Base-by-base conservation (phyloP, 148 eudicot species). In the Heliosperma pusillum region DNA sequence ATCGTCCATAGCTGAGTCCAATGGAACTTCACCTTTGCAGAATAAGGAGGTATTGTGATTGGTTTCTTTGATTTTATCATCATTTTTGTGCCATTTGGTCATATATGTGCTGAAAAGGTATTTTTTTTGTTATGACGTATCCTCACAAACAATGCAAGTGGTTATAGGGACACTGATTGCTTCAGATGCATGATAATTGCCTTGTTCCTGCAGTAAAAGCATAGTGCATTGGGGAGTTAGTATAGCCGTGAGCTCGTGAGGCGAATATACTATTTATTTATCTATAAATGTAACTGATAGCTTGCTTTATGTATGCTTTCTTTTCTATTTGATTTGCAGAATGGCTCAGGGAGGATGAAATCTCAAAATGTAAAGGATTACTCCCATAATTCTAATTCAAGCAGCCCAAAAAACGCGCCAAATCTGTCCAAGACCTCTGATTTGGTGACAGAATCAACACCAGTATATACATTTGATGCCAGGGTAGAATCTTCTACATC, bases 1-100 rank as follows among this genome's bases (percentile, higher is more conserved):
- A 80, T 82, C 89, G 75, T 87, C 86, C 62, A 74, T 82, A 25
- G 57, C 73, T 10, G 91, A 85, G 40, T 83, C 89, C 25, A 86
- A 65, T 83, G 88, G 84, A 44, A 77, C 77, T 63, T 85, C 82
- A 59, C 82, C 85, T 47, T 80, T 80, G 60, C 78, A 47, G 52
- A 80, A 60, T 70, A 77, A 81, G 66, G 87, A 82, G 98, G 97
- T 88, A 86, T 19, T 63, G 65, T 58, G 52, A 24, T 70, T 26
- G 70, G 27, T n/a, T 62, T 10, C 6, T 77, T n/a, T 27, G 22
- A 69, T 30, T 16, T 52, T 77, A 17, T 44, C 50, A 3, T 57
- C 47, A 72, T 33, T 40, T 72, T 55, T 55, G 40, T 64, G 64
- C 6, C 74, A 24, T 64, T 20, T 40, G 52, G 7, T 62, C 26